Base-by-base conservation (phyloP, 2,329 filamentous ascomycete species). In the Botrytis deweyae region DNA sequence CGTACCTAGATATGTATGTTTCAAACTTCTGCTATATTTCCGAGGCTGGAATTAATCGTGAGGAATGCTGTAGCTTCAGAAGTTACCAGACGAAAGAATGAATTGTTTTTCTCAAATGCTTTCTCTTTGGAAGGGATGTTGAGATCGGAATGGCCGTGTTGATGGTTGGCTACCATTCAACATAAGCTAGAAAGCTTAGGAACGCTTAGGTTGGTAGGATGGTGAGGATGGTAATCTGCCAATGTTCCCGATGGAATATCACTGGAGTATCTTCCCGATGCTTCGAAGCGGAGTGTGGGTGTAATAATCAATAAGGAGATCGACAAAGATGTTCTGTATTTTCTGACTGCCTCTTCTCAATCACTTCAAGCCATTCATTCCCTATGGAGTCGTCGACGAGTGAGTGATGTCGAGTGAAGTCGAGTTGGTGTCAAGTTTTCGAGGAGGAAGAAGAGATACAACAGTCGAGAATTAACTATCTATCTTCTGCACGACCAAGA, bases 91-190 rank as follows among this genome's bases (percentile, higher is more conserved):
- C 14, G 65, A 68, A 36, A 46, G 29, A 46, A 61, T 38, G 18
- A 62, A 46, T 62, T n/a, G 12, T 33, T 36, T 52, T 70, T n/a
- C 38, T 36, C 55, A 25, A 70, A 29, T n/a, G 18, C 22, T 22
- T 12, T 40, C 46, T 25, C 29, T 6, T 36, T 20, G 29, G 4
- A 61, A 38, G 20, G 38, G 40, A 25, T 42, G 18, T 42, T 42
- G 66, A 68, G n/a, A 33, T 70, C 33, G 72, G 61, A 69, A 52
- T 68, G 63, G 68, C 55, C 74, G 74, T 72, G 74, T 72, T 61
- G 46, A 8, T 61, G 38, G 67, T 36, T 70, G 55, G 68, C 38
- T 70, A 62, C 55, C 40, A 46, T 44, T 40, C 65, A 67, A 36
- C 65, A 40, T 20, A 22, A 68, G 46, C 36, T 58, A 38, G 38